These are phyloP conservation scores for Fusarium sp. DNA, from an alignment of 2,329 filamentous ascomycete species.

Conservation along the genomic window DNA sequence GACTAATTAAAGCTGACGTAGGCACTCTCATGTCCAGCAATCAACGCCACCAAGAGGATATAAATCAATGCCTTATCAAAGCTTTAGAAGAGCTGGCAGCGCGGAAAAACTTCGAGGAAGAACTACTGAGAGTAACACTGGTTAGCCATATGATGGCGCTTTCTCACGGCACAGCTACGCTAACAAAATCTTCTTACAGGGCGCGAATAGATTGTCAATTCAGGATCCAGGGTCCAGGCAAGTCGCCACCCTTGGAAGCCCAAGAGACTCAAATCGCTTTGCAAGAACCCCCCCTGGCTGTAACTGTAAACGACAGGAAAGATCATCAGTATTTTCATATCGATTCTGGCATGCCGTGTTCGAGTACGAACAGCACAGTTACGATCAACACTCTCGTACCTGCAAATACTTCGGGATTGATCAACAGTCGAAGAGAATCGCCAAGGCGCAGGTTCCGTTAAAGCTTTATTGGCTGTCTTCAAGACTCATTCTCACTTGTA, in stretches of 20 bases:
- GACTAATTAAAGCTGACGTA: neutral
- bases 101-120: neutral
- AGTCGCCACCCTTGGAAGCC: too few species aligned
- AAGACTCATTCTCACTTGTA: neutral
- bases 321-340: rapidly evolving
- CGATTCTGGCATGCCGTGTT: neutral
- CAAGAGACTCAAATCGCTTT: neutral
- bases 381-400: neutral
- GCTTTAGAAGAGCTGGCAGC: neutral
- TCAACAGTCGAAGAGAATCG: neutral
- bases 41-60: neutral
- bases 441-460: neutral
- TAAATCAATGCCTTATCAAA: neutral
- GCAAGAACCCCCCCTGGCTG: neutral
- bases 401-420: neutral
- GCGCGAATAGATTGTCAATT: neutral
- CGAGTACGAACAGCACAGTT: neutral
- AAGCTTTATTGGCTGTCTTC: neutral
- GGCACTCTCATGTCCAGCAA: neutral
- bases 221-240: neutral
- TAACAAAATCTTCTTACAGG: neutral
- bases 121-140: neutral
- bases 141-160: neutral
- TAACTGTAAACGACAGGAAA: neutral
- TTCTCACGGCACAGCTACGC: neutral